Evolutionary conservation across 208 protist genomes (phyloP), one percentile per base, ranked within the genome.

Genomic region (Phytomonas sp.): DNA sequence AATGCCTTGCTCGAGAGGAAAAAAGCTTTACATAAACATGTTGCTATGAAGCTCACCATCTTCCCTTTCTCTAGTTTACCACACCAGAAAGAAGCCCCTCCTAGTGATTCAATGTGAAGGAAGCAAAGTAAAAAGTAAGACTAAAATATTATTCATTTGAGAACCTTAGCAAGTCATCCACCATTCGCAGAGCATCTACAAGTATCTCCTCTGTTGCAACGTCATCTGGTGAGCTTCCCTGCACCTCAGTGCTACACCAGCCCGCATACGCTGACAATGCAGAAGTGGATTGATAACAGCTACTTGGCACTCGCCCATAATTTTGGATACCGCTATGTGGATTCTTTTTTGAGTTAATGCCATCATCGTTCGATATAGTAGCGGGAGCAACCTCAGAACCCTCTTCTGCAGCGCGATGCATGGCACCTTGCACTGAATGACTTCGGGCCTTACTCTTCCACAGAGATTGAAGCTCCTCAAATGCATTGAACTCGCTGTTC

Each of bases 391-490:
- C 60, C 59, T 71, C 56, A 71, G 73, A 37, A 71, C 53, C 9
- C 70, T 70, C 46, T 66, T 59, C 64, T 0, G 64, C 70, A 15
- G 70, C 72, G 15, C 87, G 79, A 66, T 91, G 82, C 69, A 79
- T 75, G 0, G 83, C 75, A 11, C 84, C 89, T 34, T 79, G 77
- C 31, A 73, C 76, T 60, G 82, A 89, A 65, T 79, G 86, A 62
- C 88, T 90, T 28, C 70, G 75, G 28, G 86, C 75, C 6, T 79
- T 77, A 61, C 78, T 85, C 66, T 80, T 80, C 88, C 91, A 96
- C 72, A 94, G 62, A 40, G 64, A 69, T 78, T 96, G 84, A 66
- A 96, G 73, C 69, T 92, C 91, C 77, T 96, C 91, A 40, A 93
- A 82, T 30, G 91, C 91, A 0, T 74, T 78, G 17, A 81, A 73